Conservation (phyloP, 768 basidiomycete species). For the Mycena pura region DNA sequence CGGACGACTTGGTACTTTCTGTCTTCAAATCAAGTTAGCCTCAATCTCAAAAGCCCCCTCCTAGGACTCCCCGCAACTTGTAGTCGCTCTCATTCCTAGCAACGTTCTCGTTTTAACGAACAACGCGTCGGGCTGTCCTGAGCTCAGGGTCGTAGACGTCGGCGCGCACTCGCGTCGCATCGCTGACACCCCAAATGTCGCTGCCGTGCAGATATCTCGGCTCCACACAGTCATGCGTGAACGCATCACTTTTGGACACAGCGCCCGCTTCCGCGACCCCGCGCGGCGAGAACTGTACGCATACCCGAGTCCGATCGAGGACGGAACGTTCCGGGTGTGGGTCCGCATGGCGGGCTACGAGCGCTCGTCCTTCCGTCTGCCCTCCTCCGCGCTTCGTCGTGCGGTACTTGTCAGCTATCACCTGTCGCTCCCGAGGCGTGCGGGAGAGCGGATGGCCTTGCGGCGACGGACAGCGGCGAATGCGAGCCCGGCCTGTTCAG, state of each 20-base stretch:
- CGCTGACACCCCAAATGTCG: neutral
- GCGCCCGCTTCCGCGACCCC: neutral
- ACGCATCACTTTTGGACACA: neutral
- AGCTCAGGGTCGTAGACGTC: neutral
- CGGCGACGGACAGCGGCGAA: neutral
- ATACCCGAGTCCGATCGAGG: constrained; percentile 5
- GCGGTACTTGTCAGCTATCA: neutral
- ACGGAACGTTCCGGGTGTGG: constrained; percentile 9
- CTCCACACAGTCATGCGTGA: neutral
- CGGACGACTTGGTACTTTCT: neutral
- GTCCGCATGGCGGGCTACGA: too few species aligned
- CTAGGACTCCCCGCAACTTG: too few species aligned
- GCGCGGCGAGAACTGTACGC: neutral
- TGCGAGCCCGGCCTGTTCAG: neutral
- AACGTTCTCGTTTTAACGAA: neutral
- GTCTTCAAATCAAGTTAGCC: neutral
- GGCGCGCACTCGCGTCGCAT: neutral
- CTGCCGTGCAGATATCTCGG: neutral
- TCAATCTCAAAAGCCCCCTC: neutral
- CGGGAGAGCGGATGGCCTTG: neutral
- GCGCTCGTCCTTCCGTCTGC: neutral
- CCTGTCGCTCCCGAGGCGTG: neutral
- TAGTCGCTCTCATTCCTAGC: neutral
- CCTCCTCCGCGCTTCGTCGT: too few species aligned
- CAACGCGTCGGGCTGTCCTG: neutral